phyloP scores from a whole-genome alignment of 208 protist genomes.

The Vickermania spadyakhi region DNA sequence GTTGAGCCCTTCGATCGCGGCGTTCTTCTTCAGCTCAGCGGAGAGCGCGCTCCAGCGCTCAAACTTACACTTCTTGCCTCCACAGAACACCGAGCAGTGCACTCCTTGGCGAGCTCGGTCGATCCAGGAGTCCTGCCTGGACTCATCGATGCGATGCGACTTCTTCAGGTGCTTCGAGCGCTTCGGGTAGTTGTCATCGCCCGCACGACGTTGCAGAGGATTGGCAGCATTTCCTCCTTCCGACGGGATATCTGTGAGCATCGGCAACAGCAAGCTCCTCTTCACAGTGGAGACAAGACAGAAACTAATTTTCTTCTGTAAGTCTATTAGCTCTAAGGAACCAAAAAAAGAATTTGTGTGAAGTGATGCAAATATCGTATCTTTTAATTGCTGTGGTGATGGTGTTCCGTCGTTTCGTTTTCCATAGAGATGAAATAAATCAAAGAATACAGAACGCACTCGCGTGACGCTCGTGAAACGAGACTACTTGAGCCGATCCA shows the following conservation, averaged over 20 bases:
- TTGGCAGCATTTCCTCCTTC: background rate
- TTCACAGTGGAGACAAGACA: too few species aligned
- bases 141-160: slow-evolving; percentile 53
- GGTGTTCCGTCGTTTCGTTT: too few species aligned
- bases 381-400: too few species aligned
- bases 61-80: slow-evolving; percentile 66
- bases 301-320: too few species aligned
- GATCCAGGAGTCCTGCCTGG: slow-evolving; percentile 59
- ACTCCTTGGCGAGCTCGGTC: slow-evolving; percentile 58
- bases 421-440: too few species aligned
- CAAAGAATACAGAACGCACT: too few species aligned
- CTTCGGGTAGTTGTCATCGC: background rate
- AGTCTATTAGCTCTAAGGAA: too few species aligned
- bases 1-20: slow-evolving; percentile 81
- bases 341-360: too few species aligned
- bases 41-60: slow-evolving; percentile 72
- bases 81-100: slow-evolving; percentile 79
- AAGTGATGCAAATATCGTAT: too few species aligned
- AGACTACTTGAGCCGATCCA: too few species aligned
- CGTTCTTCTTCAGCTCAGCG: slow-evolving; percentile 24
- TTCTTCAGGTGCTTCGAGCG: slow-evolving; percentile 11
- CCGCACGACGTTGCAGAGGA: background rate
- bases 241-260: background rate
- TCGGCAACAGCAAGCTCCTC: too few species aligned
- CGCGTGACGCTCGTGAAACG: too few species aligned